Evolutionary conservation across 106 monocot species (phyloP), one percentile per base, ranked within the genome.

Genomic region (Dendrobium huoshanense): DNA sequence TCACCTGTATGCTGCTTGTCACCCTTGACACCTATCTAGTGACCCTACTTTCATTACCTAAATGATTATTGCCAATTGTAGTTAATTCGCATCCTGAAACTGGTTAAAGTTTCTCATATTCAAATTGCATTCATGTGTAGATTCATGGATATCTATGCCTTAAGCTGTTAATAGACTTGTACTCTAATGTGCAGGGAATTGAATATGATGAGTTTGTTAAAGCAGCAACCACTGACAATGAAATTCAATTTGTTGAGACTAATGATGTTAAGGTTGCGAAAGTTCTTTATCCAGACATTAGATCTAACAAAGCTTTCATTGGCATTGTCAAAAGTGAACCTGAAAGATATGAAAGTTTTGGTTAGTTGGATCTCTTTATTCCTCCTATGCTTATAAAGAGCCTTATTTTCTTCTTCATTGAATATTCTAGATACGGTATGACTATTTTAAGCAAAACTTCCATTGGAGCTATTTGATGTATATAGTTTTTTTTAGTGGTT

Each of bases 271-370:
- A 65, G 54, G 65, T 95, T 81, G 95, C 93, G 41, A 83, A 86
- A 83, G 74, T 93, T 86, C 91, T 99, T 54, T 95, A 86, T 85
- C 99, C 93, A 20, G 75, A 75, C 49, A 81, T 91, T 67, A 81
- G 77, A 83, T 37, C 81, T 31, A 54, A 80, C 75, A 89, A 86
- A 40, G 55, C 80, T 42, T 95, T 99, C 81, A 78, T 99, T 61
- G 95, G 95, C 44, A 83, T 99, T 80, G 88, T 95, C 29, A 99
- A 99, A 91, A 84, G 81, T 83, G 99, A 95, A 78, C 87, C 92
- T 70, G 99, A 99, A 81, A 91, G 76, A 78, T 99, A 88, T 82
- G 87, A 90, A 77, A 88, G 67, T 44, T 99, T 93, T 84, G 90
- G 99, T 95, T 81, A 80, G 90, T 86, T 58, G n/a, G 13, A n/a